phyloP scores from a whole-genome alignment of 2,329 filamentous ascomycete genomes.

The Scleromitrula shiraiana region DNA sequence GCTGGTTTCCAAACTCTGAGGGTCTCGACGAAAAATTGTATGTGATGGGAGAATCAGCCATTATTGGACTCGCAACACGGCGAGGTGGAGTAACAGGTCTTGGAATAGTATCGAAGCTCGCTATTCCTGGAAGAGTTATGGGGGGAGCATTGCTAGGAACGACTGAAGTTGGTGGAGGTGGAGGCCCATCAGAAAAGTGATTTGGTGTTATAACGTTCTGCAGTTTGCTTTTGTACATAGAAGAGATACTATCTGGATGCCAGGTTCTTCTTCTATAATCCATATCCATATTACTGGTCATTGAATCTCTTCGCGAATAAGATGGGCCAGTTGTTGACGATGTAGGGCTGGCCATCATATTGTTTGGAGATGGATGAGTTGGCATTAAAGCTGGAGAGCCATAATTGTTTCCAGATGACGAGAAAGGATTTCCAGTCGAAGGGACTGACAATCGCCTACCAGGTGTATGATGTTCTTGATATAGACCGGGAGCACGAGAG shows the following conservation, averaged over 20 bases:
- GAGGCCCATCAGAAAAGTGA: conserved; percentile 38
- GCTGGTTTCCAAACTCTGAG: conserved; percentile 33
- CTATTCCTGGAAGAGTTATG: conserved; percentile 72
- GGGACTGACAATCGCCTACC: conserved; percentile 76
- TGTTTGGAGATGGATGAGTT: conserved; percentile 48
- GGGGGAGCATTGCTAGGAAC: conserved; percentile 39
- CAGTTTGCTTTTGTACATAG: conserved; percentile 60
- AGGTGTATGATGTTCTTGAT: conserved; percentile 55
- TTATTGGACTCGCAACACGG: conserved; percentile 67
- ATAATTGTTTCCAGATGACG: conserved; percentile 46
- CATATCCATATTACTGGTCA: conserved; percentile 55
- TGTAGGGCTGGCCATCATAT: conserved; percentile 59
- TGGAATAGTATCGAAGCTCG: conserved; percentile 76
- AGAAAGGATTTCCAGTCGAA: conserved; percentile 66
- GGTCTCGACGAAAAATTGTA: conserved; percentile 14
- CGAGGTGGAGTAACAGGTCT: conserved; percentile 54
- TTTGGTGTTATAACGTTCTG: conserved; percentile 67
- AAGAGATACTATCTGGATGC: conserved; percentile 73
- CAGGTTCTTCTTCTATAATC: conserved; percentile 80
- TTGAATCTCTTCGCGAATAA: conserved; percentile 59
- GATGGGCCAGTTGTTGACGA: conserved; percentile 45
- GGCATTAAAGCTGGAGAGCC: conserved; percentile 49
- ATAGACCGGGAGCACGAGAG: conserved; percentile 66
- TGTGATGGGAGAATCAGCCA: conserved; percentile 46
- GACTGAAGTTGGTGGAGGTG: conserved; percentile 18